Evolutionary conservation across 2,329 filamentous ascomycete genomes (phyloP).

Genomic region (Endoconidiophora laricicola): DNA sequence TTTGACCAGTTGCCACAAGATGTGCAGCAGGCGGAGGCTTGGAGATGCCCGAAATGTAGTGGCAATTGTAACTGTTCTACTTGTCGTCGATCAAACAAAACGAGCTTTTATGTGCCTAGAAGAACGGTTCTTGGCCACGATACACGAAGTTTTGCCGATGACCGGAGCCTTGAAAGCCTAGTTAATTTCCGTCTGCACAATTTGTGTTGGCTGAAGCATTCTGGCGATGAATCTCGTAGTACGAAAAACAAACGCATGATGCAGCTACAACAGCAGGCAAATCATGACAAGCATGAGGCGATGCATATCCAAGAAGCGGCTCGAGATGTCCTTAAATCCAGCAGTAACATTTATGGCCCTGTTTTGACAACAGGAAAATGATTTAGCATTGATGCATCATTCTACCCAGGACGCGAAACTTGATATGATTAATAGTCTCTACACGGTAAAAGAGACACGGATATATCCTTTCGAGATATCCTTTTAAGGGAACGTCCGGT

Average conservation of each 20-base stretch:
- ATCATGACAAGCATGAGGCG: constrained; percentile 33
- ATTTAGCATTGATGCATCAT: background rate
- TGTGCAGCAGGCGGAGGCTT: constrained; percentile 63
- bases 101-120: constrained; percentile 68
- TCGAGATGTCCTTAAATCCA: constrained; percentile 15
- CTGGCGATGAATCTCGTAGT: constrained; percentile 40
- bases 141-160: constrained; percentile 77
- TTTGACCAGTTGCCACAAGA: constrained; percentile 79
- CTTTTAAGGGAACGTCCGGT: constrained; percentile 20
- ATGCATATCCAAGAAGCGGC: constrained; percentile 22
- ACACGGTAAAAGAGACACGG: no score
- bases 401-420: no score
- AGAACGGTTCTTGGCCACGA: constrained; percentile 81
- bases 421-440: no score
- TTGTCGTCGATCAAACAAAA: constrained; percentile 52
- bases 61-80: constrained; percentile 74
- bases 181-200: constrained; percentile 89
- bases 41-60: constrained; percentile 78
- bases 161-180: constrained; percentile 73
- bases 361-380: no score
- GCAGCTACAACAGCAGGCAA: constrained; percentile 36
- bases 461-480: no score
- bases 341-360: no score
- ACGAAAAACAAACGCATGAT: constrained; percentile 41
- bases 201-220: constrained; percentile 56